Base-by-base conservation (phyloP, 192 early-diverging fungal genomes). In the Gryganskiella cystojenkinii region DNA sequence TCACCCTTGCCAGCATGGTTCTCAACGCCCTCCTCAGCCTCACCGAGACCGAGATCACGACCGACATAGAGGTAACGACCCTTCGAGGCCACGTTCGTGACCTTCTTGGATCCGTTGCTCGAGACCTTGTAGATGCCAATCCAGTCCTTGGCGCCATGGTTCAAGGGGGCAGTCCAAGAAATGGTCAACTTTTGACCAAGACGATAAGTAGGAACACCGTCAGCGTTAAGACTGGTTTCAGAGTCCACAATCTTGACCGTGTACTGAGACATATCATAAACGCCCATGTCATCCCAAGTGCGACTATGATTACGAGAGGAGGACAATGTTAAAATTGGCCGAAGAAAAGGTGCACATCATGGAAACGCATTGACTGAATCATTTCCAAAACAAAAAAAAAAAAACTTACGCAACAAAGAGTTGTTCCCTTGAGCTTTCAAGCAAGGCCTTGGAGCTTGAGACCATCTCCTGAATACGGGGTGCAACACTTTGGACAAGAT, bases 91-190 rank as follows among this genome's bases (percentile, higher is more conserved):
- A 87, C 85, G 3, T 86, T 95, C 3, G 97, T 97, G 30, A 99
- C 84, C 40, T 86, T 86, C 24, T 78, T 80, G 33, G 88, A 91
- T 49, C 87, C 89, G 80, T 99, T 97, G 25, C 88, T 84, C 0
- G 87, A 88, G 0, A 94, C 88, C 15, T 87, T 88, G 73, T 97
- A 99, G 7, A 98, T 82, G 31, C 97, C 97, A 71, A 99, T 92
- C 97, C 97, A 99, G 81, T 99, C 97, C 52, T 85, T 74, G 20
- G 83, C 72, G 35, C 89, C 84, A 70, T 95, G 92, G 65, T 81
- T 90, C 57, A 75, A 67, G n/a, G 87, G 92, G n/a, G 87, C 93
- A 40, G 87, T 88, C 89, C 96, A 99, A 9, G 79, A 61, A 2
- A 95, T 81, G 1, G 62, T 75, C 42, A 99, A 93, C 28, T 91